Percentiles rank a stretch among this genome's conserved stretches.
phyloP scores from a whole-genome alignment of 495 filamentous ascomycete genomes.

The Aspergillus nanangensis region DNA sequence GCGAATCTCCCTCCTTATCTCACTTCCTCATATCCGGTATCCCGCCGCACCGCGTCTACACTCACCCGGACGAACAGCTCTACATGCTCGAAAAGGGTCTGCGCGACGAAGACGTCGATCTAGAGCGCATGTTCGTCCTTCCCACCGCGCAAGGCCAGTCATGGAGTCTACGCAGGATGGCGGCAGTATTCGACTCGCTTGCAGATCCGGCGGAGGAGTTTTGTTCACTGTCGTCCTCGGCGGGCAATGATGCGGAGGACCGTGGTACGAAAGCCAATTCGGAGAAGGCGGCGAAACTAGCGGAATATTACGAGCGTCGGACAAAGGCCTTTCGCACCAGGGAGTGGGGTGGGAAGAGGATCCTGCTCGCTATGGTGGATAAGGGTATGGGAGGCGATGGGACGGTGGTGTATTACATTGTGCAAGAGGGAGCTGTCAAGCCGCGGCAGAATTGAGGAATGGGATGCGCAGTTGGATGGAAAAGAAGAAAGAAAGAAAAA shows the following conservation, averaged over 20 bases:
- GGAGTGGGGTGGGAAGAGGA: conserved; percentile 57
- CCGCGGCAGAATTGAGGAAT: conserved; percentile 96
- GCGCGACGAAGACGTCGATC: conserved; percentile 42
- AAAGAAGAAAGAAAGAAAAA: neutral
- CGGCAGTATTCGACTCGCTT: conserved; percentile 75
- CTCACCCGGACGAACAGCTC: conserved; percentile 90
- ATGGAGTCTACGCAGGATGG: conserved; percentile 73
- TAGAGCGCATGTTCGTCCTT: conserved; percentile 80
- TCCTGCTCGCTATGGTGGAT: conserved; percentile 77
- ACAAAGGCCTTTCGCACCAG: conserved; percentile 19
- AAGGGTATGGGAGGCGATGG: conserved; percentile 64
- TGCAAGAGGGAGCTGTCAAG: conserved; percentile 94
- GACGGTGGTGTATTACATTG: conserved; percentile 90
- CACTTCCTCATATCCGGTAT: conserved; percentile 77
- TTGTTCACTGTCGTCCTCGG: conserved; percentile 2
- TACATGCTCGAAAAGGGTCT: conserved; percentile 59
- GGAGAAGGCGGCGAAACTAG: conserved; percentile 28
- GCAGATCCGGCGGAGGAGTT: conserved; percentile 26
- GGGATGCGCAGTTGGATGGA: too few species aligned
- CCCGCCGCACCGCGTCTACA: conserved; percentile 81
- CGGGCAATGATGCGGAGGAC: conserved; percentile 16
- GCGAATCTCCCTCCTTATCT: conserved; percentile 30
- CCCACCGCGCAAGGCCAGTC: conserved; percentile 76
- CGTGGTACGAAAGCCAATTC: conserved; percentile 9
- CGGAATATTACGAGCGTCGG: conserved; percentile 36